phyloP scores from a whole-genome alignment of 805 yeast species.

The Torulaspora delbrueckii region DNA sequence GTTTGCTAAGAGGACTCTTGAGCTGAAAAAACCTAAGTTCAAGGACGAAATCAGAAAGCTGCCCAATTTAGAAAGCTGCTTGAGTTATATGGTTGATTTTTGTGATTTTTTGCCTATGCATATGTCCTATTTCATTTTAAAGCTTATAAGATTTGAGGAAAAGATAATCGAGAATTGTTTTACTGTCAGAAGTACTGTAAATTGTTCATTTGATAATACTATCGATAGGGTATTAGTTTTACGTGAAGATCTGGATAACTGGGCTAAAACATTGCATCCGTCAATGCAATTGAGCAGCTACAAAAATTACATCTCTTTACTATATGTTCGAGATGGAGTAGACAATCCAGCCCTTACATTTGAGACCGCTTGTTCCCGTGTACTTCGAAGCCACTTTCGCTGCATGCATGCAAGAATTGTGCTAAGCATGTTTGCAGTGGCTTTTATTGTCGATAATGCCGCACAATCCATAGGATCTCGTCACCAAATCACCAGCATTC shows the following conservation, averaged over 20 bases:
- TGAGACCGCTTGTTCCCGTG: conserved; percentile 22
- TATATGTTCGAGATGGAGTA: conserved; percentile 16
- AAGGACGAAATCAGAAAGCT: conserved; percentile 13
- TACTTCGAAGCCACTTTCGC: conserved; percentile 25
- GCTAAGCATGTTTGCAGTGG: conserved; percentile 19
- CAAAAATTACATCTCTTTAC: conserved; percentile 20
- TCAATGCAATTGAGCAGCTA: conserved; percentile 22
- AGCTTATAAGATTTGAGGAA: conserved; percentile 18
- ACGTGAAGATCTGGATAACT: conserved; percentile 17
- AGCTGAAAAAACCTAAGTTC: conserved; percentile 8
- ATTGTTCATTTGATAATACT: conserved; percentile 23
- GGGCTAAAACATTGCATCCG: conserved; percentile 25
- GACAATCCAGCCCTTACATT: conserved; percentile 19
- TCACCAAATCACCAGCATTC: conserved; percentile 16
- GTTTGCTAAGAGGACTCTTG: conserved; percentile 15
- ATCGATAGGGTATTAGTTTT: conserved; percentile 18
- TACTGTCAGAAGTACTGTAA: conserved; percentile 15
- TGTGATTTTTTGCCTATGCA: conserved; percentile 22
- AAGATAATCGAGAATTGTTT: conserved; percentile 20
- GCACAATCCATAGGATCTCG: conserved; percentile 13
- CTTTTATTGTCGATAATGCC: conserved; percentile 25
- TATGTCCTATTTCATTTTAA: conserved; percentile 21
- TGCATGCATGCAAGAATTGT: conserved; percentile 17
- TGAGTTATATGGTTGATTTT: conserved; percentile 16
- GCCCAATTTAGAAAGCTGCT: conserved; percentile 14